Percentiles rank a stretch among this genome's conserved stretches.
phyloP scores from a whole-genome alignment of 306 rosid species.

The Vigna trinervia region DNA sequence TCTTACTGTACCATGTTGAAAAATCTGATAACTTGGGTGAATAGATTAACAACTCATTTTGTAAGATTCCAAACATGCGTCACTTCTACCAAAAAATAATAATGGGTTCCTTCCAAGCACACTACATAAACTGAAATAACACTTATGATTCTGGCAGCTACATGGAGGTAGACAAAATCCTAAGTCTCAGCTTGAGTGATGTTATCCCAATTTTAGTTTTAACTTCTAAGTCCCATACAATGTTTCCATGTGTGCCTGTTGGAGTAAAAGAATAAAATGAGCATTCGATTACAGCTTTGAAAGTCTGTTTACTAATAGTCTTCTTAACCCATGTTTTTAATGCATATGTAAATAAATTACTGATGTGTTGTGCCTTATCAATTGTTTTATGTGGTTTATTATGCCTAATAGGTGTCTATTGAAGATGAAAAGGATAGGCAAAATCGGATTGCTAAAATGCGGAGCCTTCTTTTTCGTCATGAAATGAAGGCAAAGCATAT shows the following conservation, averaged over 20 bases:
- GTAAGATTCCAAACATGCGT: conserved; percentile 16
- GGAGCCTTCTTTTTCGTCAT: conserved; percentile 84
- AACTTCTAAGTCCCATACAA: background rate
- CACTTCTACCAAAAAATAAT: conserved; percentile 11
- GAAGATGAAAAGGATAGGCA: conserved; percentile 86
- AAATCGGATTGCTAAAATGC: conserved; percentile 90
- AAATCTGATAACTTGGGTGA: background rate
- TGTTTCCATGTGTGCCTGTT: conserved; percentile 15
- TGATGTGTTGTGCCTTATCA: conserved; percentile 14
- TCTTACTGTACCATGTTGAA: background rate
- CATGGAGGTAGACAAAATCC: background rate
- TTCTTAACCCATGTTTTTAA: conserved; percentile 10
- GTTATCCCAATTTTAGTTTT: background rate
- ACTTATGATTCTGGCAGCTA: background rate
- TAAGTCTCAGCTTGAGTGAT: background rate
- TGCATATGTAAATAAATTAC: conserved; percentile 8
- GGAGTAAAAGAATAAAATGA: conserved; percentile 18
- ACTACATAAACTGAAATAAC: background rate
- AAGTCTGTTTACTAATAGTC: background rate
- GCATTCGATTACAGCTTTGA: background rate
- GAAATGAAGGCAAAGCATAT: conserved; percentile 79
- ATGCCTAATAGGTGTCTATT: conserved; percentile 64
- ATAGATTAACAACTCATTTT: conserved; percentile 21
- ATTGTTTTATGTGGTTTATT: conserved; percentile 28
- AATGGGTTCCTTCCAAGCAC: background rate